These are phyloP conservation scores for Lipomyces oligophaga DNA, from an alignment of 805 yeast genomes.

Conservation along the genomic window DNA sequence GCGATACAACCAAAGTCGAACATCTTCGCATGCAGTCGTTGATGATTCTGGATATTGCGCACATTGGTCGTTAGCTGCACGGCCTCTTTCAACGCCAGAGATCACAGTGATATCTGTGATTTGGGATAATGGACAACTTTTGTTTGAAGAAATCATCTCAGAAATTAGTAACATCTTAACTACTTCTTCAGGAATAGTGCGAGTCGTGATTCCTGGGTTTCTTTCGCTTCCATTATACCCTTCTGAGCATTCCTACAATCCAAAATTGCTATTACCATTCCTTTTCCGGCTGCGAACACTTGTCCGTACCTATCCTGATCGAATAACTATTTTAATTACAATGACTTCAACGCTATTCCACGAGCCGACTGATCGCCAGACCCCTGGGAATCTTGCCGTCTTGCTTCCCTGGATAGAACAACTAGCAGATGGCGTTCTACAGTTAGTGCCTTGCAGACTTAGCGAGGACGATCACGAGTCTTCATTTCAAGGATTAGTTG, in stretches of 20 bases:
- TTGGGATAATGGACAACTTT: no score
- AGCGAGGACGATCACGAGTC: constrained; percentile 10
- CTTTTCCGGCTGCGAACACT: constrained; percentile 8
- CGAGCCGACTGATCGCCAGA: background rate
- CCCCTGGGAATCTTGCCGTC: constrained; percentile 31
- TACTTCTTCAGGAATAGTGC: background rate
- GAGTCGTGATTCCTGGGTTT: constrained; percentile 19
- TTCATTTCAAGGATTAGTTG: constrained; percentile 67
- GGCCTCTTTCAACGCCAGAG: constrained; percentile 1
- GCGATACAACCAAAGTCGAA: constrained; percentile 8
- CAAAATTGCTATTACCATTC: constrained; percentile 9
- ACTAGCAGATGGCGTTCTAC: constrained; percentile 63
- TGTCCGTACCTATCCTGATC: constrained; percentile 3
- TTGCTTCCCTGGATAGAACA: constrained; percentile 55
- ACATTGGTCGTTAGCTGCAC: constrained; percentile 12
- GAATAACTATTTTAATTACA: constrained; percentile 13
- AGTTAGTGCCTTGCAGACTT: constrained; percentile 60
- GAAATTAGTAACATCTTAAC: background rate
- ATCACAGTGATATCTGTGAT: background rate
- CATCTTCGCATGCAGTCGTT: background rate
- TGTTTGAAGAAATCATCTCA: background rate
- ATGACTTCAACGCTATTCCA: constrained; percentile 19
- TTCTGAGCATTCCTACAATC: constrained; percentile 4
- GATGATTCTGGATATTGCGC: constrained; percentile 9
- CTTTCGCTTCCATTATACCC: constrained; percentile 14